A percentile compares a stretch with the other conserved stretches of the same genome.
phyloP scores from a whole-genome alignment of 805 yeast species.

The Spencermartinsiella europaea region DNA sequence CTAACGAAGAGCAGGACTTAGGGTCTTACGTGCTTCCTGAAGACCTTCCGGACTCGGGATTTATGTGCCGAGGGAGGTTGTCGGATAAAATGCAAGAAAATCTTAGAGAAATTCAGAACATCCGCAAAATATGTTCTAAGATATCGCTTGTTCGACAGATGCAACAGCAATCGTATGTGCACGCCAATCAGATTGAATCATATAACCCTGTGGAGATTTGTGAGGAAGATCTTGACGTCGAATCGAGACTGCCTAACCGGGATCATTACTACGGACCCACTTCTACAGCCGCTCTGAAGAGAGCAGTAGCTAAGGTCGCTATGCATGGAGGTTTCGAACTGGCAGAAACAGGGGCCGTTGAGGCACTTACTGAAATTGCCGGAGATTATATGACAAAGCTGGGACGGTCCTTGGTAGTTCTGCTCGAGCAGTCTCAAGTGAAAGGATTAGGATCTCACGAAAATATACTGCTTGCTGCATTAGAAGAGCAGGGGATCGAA shows the following conservation, averaged over 20 bases:
- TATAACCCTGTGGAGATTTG: constrained; percentile 59
- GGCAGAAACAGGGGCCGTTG: constrained; percentile 70
- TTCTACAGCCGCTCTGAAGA: constrained; percentile 60
- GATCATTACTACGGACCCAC: constrained; percentile 56
- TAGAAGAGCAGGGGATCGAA: constrained; percentile 81
- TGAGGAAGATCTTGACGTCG: constrained; percentile 75
- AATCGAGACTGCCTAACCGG: constrained; percentile 68
- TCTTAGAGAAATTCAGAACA: constrained; percentile 76
- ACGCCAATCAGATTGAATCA: constrained; percentile 65
- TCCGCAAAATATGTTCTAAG: constrained; percentile 81
- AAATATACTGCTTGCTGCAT: constrained; percentile 54
- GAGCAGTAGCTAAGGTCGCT: constrained; percentile 67
- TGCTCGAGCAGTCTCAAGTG: constrained; percentile 50
- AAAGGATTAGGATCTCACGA: constrained; percentile 29
- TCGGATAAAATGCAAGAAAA: constrained; percentile 58
- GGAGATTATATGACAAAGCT: constrained; percentile 73
- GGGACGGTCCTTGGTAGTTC: constrained; percentile 63
- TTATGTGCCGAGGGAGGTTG: constrained; percentile 50
- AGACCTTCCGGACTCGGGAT: constrained; percentile 33
- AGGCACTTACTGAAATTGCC: constrained; percentile 76
- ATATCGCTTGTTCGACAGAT: constrained; percentile 82
- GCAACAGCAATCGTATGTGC: constrained; percentile 76
- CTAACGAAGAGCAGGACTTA: constrained; percentile 40
- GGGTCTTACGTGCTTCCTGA: constrained; percentile 28
- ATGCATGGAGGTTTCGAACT: constrained; percentile 93